A percentile compares a stretch with the other conserved stretches of the same genome.
Evolutionary conservation across 768 basidiomycete genomes (phyloP).

Genomic region (Cantharellus cinnabarinus): DNA sequence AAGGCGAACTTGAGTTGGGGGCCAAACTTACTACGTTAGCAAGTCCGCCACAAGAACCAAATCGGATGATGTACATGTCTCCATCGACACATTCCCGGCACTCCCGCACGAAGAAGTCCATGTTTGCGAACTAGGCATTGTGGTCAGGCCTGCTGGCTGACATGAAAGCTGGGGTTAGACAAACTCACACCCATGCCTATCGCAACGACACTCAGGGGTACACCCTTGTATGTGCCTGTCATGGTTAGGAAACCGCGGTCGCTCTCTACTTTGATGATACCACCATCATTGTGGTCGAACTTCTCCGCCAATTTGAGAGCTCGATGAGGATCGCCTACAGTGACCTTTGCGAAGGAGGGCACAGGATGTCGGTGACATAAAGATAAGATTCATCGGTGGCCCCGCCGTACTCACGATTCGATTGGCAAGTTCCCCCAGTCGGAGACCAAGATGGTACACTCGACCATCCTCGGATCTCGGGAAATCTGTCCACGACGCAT

Average conservation of each 20-base stretch:
- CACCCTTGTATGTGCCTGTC: slow-evolving; percentile 41
- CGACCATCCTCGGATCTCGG: slow-evolving; percentile 51
- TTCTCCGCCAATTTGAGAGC: slow-evolving; percentile 36
- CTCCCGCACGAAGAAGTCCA: slow-evolving; percentile 74
- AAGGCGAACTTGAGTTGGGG: slow-evolving; percentile 37
- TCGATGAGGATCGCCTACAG: slow-evolving; percentile 53
- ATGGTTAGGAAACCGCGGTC: slow-evolving; percentile 61
- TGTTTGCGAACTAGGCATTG: slow-evolving; percentile 28
- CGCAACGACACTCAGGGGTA: slow-evolving; percentile 50
- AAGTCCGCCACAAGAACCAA: slow-evolving; percentile 4
- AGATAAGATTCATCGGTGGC: neutral
- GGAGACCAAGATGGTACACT: slow-evolving; percentile 62
- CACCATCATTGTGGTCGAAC: slow-evolving; percentile 15
- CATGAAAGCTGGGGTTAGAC: neutral
- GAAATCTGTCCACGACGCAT: slow-evolving; percentile 31
- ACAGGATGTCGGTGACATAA: neutral
- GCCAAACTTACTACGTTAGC: neutral
- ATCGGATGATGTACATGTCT: slow-evolving; percentile 34
- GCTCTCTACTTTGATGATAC: slow-evolving; percentile 35
- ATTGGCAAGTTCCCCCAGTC: slow-evolving; percentile 61
- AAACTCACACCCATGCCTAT: slow-evolving; percentile 57
- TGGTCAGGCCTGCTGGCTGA: too few relatives aligned
- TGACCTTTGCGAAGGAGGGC: slow-evolving; percentile 26
- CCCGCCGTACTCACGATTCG: slow-evolving; percentile 26
- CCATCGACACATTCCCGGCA: slow-evolving; percentile 52